Percentiles rank a stretch among this genome's conserved stretches.
phyloP scores from a whole-genome alignment of 2,329 filamentous ascomycete species.

The Penicillium vulpinum region DNA sequence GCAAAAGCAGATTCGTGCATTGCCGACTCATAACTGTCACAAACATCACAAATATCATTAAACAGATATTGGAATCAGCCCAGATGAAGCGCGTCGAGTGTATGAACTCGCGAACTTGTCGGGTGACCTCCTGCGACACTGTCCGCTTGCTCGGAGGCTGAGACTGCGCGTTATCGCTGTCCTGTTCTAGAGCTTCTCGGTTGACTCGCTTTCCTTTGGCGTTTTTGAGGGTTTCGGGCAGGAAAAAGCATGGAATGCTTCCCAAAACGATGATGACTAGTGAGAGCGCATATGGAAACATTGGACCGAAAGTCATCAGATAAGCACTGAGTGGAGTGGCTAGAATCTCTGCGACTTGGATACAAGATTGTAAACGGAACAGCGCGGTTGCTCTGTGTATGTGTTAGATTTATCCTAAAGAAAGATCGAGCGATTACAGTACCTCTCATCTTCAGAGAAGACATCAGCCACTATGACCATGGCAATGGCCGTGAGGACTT shows the following conservation, averaged over 20 bases:
- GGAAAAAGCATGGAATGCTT: slow-evolving; percentile 11
- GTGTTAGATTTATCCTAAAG: not conserved
- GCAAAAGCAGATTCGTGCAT: slow-evolving; percentile 27
- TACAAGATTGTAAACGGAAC: slow-evolving; percentile 24
- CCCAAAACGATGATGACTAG: slow-evolving; percentile 13
- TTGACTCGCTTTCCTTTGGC: slow-evolving; percentile 11
- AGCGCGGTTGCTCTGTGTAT: slow-evolving; percentile 24
- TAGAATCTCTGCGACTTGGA: slow-evolving; percentile 26
- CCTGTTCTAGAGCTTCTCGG: not conserved
- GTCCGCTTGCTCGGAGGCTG: slow-evolving; percentile 9
- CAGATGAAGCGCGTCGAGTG: slow-evolving; percentile 28
- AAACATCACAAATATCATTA: slow-evolving; percentile 25
- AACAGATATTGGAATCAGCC: slow-evolving; percentile 19
- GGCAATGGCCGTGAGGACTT: slow-evolving; percentile 20
- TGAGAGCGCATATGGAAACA: slow-evolving; percentile 25
- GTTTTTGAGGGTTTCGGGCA: slow-evolving; percentile 26
- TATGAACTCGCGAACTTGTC: slow-evolving; percentile 20
- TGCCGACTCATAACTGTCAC: slow-evolving; percentile 25
- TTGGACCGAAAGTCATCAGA: slow-evolving; percentile 26
- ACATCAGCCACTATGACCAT: slow-evolving; percentile 30
- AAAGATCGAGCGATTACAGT: not conserved
- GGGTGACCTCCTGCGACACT: slow-evolving; percentile 9
- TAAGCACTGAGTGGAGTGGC: slow-evolving; percentile 31
- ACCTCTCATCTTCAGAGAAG: slow-evolving; percentile 33
- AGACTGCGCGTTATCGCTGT: not conserved